Base-by-base conservation (phyloP, 176 grass and related monocot species). In the Melocanna baccifera region DNA sequence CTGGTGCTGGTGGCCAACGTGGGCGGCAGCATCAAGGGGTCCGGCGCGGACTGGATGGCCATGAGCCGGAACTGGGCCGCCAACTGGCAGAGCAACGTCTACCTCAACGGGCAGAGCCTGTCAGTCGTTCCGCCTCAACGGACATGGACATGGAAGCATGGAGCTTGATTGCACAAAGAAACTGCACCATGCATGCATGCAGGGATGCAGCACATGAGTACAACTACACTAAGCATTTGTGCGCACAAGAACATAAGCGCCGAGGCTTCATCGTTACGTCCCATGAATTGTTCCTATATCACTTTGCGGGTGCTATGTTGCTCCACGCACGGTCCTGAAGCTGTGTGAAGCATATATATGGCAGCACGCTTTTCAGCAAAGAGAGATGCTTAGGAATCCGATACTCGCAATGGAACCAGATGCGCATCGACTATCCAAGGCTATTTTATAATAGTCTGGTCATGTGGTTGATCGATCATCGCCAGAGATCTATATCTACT, bases 1-100 rank as follows among this genome's bases (percentile, higher is more conserved):
- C 78, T 94, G 0, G 92, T 92, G 19, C 64, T 81, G 0, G 14
- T 92, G 4, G 76, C 67, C 52, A 94, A 94, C 71, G 92, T 94
- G 5, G 90, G 73, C 36, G 90, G 90, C 77, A 92, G 90, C 70
- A 43, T 94, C 72, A 94, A 80, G 46, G 92, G 92, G 0, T 57
- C 75, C 7, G 19, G 32, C 2, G 92, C 90, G 0, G 37, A 25
- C 8, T 91, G 82, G 89, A 88, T 85, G 81, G 52, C 64, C 6
- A 91, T 88, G 89, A 88, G 22, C 16, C 55, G 71, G 5, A 91
- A 91, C 76, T 88, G 89, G 89, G 89, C 85, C 70, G 86, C 71
- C 1, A 91, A 87, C 62, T 91, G 89, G 89, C 89, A 87, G 69
- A 91, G 81, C 85, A 80, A 76, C 57, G 59, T 77, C 0, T 66